Base-by-base conservation (phyloP, 106 monocot species). In the Cymbidium sinense region DNA sequence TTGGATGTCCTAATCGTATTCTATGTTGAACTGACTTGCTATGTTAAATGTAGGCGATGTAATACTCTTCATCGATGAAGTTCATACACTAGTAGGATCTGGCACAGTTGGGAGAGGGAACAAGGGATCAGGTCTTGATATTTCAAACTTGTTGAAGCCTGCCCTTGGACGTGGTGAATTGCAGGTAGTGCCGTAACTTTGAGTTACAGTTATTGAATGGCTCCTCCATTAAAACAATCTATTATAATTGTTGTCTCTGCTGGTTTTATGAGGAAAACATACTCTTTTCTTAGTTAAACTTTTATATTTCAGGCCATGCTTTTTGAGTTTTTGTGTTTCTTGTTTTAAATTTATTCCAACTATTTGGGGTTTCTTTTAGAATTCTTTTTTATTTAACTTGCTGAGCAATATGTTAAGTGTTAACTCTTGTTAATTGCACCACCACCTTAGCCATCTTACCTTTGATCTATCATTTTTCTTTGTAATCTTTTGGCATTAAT, bases 51-150 rank as follows among this genome's bases (percentile, higher is more conserved):
- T 89, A 94, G 96, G 91, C 72, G 90, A 98, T 77, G 79, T 98
- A 72, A 98, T 98, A 50, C 85, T 98, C 20, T 98, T 98, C 62
- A 87, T 98, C 41, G 98, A 98, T 80, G 98, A 98, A 84, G 98
- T 94, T 25, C 98, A 98, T 78, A 98, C 90, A 47, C 90, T 98
- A 50, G 86, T 98, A 76, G 91, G 91, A 33, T 94, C 98, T 64
- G 98, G 98, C 36, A 92, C 87, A 9, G 90, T 89, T 79, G 98
- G 98, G 74, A 92, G 73, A 82, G 94, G 98, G 79, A 95, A 86
- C 77, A 98, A 94, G 75, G 92, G 94, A 27, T 90, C 98, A 2
- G 94, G 94, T 80, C 92, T 98, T 43, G 98, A 98, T 83, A 92
- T 82, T 77, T 82, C 86, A 47, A 98, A 98, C 75, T 78, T 98